These are phyloP conservation scores for Cordyceps javanica DNA, from an alignment of 2,329 filamentous ascomycete genomes.

Conservation along the genomic window DNA sequence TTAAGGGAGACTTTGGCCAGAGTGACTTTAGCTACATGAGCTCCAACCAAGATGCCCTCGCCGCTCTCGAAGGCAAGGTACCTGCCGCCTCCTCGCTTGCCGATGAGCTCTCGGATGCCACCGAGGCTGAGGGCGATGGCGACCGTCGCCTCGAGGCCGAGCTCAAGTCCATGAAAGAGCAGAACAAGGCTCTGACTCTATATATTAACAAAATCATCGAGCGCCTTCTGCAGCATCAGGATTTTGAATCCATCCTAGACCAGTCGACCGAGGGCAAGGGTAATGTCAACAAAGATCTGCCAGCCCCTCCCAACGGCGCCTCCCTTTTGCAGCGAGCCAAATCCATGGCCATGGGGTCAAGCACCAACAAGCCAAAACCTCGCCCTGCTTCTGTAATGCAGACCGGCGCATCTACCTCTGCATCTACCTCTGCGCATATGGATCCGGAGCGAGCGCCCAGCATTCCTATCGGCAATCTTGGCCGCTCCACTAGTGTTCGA, in stretches of 20 bases:
- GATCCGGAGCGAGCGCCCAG: slow-evolving; percentile 71
- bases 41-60: slow-evolving; percentile 59
- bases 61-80: slow-evolving; percentile 53
- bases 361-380: slow-evolving; percentile 33
- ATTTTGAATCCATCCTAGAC: slow-evolving; percentile 90
- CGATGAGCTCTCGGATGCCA: slow-evolving; percentile 74
- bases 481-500: slow-evolving; percentile 47
- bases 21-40: slow-evolving; percentile 71
- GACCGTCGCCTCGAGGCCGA: slow-evolving; percentile 71
- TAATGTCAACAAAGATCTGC: slow-evolving; percentile 77
- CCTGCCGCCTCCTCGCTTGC: slow-evolving; percentile 59
- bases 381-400: slow-evolving; percentile 54
- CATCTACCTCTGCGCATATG: slow-evolving; percentile 38
- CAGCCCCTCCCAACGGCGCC: slow-evolving; percentile 52
- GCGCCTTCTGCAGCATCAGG: slow-evolving; percentile 85
- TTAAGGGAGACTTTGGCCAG: slow-evolving; percentile 87
- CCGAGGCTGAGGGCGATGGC: slow-evolving; percentile 53
- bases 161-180: slow-evolving; percentile 73
- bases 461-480: slow-evolving; percentile 61
- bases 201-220: slow-evolving; percentile 99
- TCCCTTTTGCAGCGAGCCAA: slow-evolving; percentile 57
- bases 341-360: slow-evolving; percentile 47
- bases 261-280: slow-evolving; percentile 56
- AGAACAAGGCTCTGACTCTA: slow-evolving; percentile 93
- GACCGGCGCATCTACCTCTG: slow-evolving; percentile 25